phyloP scores from a whole-genome alignment of 2,329 filamentous ascomycete genomes.

The Apiospora arundinis region DNA sequence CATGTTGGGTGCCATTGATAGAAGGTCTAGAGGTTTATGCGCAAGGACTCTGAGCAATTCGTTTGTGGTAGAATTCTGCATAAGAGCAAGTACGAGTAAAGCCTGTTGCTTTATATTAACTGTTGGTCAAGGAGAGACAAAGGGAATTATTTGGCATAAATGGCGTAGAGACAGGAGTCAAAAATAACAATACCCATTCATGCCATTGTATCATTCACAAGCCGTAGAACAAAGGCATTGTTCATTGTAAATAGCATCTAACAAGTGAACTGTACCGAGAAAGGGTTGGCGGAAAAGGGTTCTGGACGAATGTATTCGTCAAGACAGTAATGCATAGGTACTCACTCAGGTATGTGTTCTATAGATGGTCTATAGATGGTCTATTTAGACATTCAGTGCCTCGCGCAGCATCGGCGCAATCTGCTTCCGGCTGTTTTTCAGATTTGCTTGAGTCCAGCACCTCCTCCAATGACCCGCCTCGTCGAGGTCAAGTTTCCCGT shows the following conservation, averaged over 20 bases:
- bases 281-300: too few species aligned
- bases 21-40: not conserved
- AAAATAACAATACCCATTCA: not conserved
- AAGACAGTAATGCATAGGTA: not conserved
- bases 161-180: not conserved
- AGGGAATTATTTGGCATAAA: not conserved
- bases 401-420: conserved; percentile 71
- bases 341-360: not conserved
- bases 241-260: not conserved
- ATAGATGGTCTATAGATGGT: too few species aligned
- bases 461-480: conserved; percentile 53
- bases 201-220: not conserved
- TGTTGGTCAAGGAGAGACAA: not conserved
- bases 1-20: conserved; percentile 20
- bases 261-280: not conserved
- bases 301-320: not conserved
- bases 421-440: conserved; percentile 70
- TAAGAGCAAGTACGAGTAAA: not conserved
- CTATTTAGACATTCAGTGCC: conserved; percentile 43
- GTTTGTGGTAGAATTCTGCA: not conserved
- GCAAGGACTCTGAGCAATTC: not conserved
- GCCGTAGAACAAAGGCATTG: not conserved
- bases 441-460: conserved; percentile 71
- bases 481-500: conserved; percentile 52
- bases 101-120: not conserved